Evolutionary conservation across 768 basidiomycete species (phyloP).

Genomic region (Fomitopsis pulvina): DNA sequence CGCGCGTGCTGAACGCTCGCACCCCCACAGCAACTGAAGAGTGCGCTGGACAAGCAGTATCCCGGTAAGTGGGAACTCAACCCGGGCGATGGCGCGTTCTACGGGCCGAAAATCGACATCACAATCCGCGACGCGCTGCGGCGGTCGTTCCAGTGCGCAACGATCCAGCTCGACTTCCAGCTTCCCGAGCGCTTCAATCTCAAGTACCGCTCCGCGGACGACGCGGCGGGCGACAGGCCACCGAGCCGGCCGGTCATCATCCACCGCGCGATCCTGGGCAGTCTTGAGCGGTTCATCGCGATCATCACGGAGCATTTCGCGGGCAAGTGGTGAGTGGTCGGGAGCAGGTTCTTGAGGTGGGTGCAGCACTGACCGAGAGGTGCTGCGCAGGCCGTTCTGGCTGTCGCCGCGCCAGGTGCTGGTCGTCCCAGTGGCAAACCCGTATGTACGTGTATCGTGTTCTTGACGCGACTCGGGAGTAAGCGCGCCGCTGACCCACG

Average conservation of each 20-base stretch:
- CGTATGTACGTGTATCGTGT: conserved; percentile 57
- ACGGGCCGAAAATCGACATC: conserved; percentile 99
- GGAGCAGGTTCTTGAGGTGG: not conserved
- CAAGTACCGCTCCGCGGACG: conserved; percentile 78
- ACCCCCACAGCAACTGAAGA: conserved; percentile 62
- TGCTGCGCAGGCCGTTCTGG: conserved; percentile 90
- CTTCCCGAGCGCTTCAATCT: conserved; percentile 95
- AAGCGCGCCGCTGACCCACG: conserved; percentile 7
- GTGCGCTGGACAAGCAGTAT: conserved; percentile 78
- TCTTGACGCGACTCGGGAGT: conserved; percentile 1
- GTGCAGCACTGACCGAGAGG: not conserved
- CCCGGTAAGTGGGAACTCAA: conserved; percentile 90
- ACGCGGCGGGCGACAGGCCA: conserved; percentile 47
- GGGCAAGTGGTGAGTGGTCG: conserved; percentile 78
- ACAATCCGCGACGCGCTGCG: conserved; percentile 88
- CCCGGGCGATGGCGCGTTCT: conserved; percentile 97
- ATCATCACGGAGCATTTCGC: conserved; percentile 97
- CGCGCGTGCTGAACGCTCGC: not conserved
- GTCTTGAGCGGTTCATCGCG: conserved; percentile 91
- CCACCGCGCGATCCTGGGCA: conserved; percentile 93
- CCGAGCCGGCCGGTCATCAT: conserved; percentile 91
- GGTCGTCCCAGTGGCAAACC: conserved; percentile 87
- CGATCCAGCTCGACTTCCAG: conserved; percentile 98
- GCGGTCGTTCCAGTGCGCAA: conserved; percentile 96
- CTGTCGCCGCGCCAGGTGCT: conserved; percentile 92